Conservation (phyloP, 768 basidiomycete genomes). For the Xerocomellus dryophilus region DNA sequence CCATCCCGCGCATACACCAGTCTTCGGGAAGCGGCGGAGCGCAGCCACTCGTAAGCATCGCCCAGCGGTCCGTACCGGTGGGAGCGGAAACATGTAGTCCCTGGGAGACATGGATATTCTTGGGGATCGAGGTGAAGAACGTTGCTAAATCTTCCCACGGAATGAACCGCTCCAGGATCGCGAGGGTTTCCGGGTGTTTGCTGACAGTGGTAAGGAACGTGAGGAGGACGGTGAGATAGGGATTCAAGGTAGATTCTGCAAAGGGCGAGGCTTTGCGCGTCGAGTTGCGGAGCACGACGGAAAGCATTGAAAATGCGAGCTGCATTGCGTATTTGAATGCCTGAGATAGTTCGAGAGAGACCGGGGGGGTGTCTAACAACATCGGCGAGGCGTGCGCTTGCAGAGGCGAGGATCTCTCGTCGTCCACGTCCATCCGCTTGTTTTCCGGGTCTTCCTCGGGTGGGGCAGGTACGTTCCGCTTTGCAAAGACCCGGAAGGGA, state of each 20-base stretch:
- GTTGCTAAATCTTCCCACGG: conserved; percentile 78
- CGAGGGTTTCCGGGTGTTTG: conserved; percentile 59
- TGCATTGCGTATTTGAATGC: conserved; percentile 74
- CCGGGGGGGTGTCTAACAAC: conserved; percentile 28
- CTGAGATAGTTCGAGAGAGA: conserved; percentile 49
- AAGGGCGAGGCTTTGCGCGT: conserved; percentile 58
- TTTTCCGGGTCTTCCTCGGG: conserved; percentile 42
- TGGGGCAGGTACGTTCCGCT: conserved; percentile 36
- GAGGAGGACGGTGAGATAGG: conserved; percentile 81
- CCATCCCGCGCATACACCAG: conserved; percentile 94
- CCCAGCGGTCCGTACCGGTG: conserved; percentile 49
- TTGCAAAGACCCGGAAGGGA: conserved; percentile 50
- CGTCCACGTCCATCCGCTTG: conserved; percentile 66
- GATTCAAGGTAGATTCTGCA: conserved; percentile 61
- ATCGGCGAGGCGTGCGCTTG: conserved; percentile 24
- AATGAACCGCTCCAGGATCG: conserved; percentile 68
- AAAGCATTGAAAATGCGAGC: conserved; percentile 75
- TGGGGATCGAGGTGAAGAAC: conserved; percentile 62
- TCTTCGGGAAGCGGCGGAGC: conserved; percentile 83
- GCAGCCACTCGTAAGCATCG: conserved; percentile 67
- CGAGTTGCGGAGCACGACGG: conserved; percentile 63
- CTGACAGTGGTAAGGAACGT: conserved; percentile 84
- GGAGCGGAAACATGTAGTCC: conserved; percentile 35
- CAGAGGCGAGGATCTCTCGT: conserved; percentile 34
- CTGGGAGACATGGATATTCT: conserved; percentile 47